These are phyloP conservation scores for Gracilaria vermiculophylla DNA, from an alignment of 23 red algal species.

Conservation along the genomic window DNA sequence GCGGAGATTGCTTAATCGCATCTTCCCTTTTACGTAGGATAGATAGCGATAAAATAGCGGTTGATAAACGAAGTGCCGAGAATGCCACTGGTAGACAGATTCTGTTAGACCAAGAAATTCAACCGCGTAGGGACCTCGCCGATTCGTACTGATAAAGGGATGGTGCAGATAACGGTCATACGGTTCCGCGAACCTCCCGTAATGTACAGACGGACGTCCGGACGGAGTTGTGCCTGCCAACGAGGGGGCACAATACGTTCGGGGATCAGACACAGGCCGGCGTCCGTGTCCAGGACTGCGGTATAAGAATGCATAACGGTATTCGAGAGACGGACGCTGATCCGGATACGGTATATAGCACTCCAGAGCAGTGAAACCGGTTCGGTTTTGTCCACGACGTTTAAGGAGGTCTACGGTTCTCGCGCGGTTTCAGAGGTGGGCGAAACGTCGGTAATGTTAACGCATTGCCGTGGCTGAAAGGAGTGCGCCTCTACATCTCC, in stretches of 20 bases:
- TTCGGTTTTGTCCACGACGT: too few relatives aligned
- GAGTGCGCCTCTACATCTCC: neutral
- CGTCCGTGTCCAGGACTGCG: neutral
- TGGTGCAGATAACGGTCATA: neutral
- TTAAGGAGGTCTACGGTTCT: too few relatives aligned
- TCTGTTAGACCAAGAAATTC: neutral
- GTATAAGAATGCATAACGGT: too few relatives aligned
- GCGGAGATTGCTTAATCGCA: too few relatives aligned
- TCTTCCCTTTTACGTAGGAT: neutral
- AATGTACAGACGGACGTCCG: neutral
- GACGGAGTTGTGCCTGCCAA: neutral
- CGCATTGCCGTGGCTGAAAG: too few relatives aligned
- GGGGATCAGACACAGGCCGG: neutral
- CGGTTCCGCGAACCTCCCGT: neutral
- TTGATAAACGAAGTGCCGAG: neutral
- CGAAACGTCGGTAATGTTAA: too few relatives aligned
- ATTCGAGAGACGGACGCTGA: too few relatives aligned
- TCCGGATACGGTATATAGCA: too few relatives aligned
- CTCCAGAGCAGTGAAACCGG: too few relatives aligned
- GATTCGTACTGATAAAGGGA: neutral
- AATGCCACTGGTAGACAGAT: neutral
- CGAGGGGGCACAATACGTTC: neutral
- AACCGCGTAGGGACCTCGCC: neutral
- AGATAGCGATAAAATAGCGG: neutral
- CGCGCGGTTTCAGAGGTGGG: neutral